Conservation (phyloP, 331 rosid species). For the Quercus tomentella region DNA sequence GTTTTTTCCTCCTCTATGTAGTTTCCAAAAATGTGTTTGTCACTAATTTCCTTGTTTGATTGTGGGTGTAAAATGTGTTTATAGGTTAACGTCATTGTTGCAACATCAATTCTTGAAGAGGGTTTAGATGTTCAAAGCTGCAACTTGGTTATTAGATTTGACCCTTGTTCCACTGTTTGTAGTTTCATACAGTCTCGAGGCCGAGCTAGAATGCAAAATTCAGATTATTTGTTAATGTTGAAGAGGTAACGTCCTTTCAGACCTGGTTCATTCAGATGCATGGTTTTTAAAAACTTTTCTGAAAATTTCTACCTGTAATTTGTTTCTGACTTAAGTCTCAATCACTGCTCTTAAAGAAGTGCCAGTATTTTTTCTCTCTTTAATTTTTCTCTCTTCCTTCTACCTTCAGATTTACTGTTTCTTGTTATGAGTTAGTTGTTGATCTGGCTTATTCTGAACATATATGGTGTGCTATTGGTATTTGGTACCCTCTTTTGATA, state of each 20-base stretch:
- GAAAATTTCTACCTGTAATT: not conserved
- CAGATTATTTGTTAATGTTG: slow-evolving; percentile 77
- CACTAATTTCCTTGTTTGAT: slow-evolving; percentile 7
- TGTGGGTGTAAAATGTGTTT: slow-evolving; percentile 15
- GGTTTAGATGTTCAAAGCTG: slow-evolving; percentile 91
- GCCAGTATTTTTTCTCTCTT: not conserved
- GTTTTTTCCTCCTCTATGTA: not conserved
- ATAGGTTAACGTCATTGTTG: slow-evolving; percentile 83
- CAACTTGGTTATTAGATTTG: slow-evolving; percentile 88
- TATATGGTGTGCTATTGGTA: not conserved
- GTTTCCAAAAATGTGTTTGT: not conserved
- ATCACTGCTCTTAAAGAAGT: not conserved
- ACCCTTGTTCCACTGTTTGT: slow-evolving; percentile 74
- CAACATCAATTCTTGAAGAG: slow-evolving; percentile 96
- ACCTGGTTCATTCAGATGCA: not conserved
- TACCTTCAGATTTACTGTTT: not conserved
- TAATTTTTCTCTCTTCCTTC: not conserved
- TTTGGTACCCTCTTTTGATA: slow-evolving; percentile 1
- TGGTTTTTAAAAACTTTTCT: not conserved
- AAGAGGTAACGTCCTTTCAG: slow-evolving; percentile 41
- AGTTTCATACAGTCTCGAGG: slow-evolving; percentile 95
- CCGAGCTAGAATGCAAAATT: slow-evolving; percentile 78
- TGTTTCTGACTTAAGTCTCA: not conserved
- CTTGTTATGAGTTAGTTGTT: not conserved
- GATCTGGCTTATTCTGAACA: not conserved